phyloP scores from a whole-genome alignment of 306 rosid species.

The Lathyrus tuberosus region DNA sequence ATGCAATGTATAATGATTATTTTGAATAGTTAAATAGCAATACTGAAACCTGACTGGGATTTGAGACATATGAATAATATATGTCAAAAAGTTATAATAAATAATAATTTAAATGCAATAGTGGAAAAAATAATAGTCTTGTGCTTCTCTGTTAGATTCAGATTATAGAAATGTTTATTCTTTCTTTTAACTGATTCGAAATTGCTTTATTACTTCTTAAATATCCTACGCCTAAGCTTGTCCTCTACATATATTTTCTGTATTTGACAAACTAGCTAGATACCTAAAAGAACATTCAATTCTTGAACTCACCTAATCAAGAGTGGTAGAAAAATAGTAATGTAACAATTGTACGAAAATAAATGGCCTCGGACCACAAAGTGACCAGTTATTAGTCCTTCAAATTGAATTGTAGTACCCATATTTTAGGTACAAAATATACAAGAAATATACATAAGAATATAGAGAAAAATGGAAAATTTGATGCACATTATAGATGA shows the following conservation, averaged over 20 bases:
- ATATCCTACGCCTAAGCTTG: not conserved
- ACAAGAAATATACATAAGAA: not conserved
- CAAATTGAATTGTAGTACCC: not conserved
- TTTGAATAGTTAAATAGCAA: not conserved
- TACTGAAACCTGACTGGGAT: slow-evolving; percentile 40
- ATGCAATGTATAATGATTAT: slow-evolving; percentile 3
- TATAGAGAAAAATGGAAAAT: slow-evolving; percentile 1
- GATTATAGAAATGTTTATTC: not conserved
- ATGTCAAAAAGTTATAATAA: not conserved
- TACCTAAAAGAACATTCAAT: not conserved
- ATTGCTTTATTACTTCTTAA: not conserved
- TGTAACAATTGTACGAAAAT: not conserved
- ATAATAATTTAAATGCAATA: not conserved
- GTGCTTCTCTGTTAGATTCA: not conserved
- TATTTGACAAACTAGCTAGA: not conserved
- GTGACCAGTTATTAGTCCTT: not conserved
- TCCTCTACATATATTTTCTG: not conserved
- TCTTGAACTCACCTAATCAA: not conserved
- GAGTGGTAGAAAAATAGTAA: not conserved
- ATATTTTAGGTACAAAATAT: not conserved
- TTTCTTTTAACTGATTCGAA: not conserved
- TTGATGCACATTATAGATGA: not conserved
- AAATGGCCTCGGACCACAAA: slow-evolving; percentile 8
- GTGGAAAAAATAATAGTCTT: not conserved
- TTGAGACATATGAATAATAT: not conserved